Evolutionary conservation across 2,329 filamentous ascomycete genomes (phyloP).

Genomic region (Sporothrix inflata): DNA sequence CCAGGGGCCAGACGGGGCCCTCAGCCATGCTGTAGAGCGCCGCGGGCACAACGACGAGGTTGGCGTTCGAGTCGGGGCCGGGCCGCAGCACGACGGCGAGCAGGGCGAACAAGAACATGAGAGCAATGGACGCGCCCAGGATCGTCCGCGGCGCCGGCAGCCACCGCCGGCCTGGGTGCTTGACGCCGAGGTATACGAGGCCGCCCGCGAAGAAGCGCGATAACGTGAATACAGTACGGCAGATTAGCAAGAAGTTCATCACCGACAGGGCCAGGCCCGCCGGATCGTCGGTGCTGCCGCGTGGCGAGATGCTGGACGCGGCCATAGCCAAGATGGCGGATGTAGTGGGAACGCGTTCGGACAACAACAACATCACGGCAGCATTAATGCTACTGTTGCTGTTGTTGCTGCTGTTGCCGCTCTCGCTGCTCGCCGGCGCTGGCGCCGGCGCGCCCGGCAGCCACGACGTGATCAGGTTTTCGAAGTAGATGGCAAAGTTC

Average conservation of each 20-base stretch:
- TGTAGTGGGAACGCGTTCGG: no score
- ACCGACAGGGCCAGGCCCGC: conserved; percentile 56
- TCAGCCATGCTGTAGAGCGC: conserved; percentile 78
- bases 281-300: conserved; percentile 40
- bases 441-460: conserved; percentile 37
- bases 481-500: conserved; percentile 63
- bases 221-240: conserved; percentile 71
- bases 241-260: conserved; percentile 70
- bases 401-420: background rate
- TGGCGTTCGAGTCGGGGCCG: conserved; percentile 45
- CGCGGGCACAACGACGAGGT: conserved; percentile 62
- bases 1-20: conserved; percentile 79
- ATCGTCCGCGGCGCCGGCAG: conserved; percentile 71
- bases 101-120: conserved; percentile 62
- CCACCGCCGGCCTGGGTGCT: conserved; percentile 46
- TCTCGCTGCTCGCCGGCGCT: no score
- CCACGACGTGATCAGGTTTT: conserved; percentile 52
- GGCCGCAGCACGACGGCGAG: conserved; percentile 50
- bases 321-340: background rate
- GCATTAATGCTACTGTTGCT: background rate
- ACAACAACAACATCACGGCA: no score
- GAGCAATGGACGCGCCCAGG: conserved; percentile 62
- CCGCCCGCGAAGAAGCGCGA: conserved; percentile 71
- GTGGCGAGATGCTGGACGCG: background rate
- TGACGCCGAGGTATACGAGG: conserved; percentile 62